Percentiles rank a stretch among this genome's conserved stretches.
These are phyloP conservation scores for Globisporangium camurandrum DNA, from an alignment of 352 stramenopile genomes.

Conservation along the genomic window DNA sequence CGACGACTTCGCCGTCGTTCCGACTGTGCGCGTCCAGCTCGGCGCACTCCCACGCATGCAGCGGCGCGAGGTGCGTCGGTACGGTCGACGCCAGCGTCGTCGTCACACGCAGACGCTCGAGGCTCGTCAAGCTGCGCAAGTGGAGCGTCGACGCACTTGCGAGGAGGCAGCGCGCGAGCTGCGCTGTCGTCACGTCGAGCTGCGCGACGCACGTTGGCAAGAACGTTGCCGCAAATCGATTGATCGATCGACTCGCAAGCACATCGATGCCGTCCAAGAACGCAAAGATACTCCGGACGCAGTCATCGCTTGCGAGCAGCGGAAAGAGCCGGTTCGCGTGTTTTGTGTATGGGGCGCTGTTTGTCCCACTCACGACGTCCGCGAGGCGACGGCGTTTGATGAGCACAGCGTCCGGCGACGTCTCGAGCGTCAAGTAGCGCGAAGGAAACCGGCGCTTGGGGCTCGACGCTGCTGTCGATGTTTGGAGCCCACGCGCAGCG, in stretches of 20 bases:
- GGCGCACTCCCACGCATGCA: slow-evolving; percentile 54
- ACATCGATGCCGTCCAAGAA: slow-evolving; percentile 58
- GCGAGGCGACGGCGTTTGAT: slow-evolving; percentile 36
- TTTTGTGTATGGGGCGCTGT: too few relatives aligned
- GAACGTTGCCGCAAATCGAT: slow-evolving; percentile 38
- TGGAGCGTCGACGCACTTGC: slow-evolving; percentile 13
- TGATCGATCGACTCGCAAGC: slow-evolving; percentile 37
- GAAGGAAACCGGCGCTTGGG: slow-evolving; percentile 21
- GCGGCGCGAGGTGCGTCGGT: too few relatives aligned
- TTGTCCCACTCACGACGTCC: too few relatives aligned
- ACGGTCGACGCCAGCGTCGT: slow-evolving; percentile 15
- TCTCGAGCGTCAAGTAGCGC: slow-evolving; percentile 10
- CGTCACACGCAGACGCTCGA: slow-evolving; percentile 53
- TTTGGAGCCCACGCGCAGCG: slow-evolving; percentile 14
- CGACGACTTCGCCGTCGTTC: slow-evolving; percentile 45
- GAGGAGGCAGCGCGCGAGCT: slow-evolving; percentile 27
- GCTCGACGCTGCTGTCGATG: slow-evolving; percentile 2
- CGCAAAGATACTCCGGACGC: slow-evolving; percentile 37
- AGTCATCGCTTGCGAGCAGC: slow-evolving; percentile 41
- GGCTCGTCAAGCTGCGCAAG: slow-evolving; percentile 39
- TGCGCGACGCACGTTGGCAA: slow-evolving; percentile 40
- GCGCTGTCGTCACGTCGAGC: slow-evolving; percentile 35
- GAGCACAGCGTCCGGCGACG: slow-evolving; percentile 6
- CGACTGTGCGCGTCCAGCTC: slow-evolving; percentile 47
- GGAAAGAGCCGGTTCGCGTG: slow-evolving; percentile 16